Percentiles rank a stretch among this genome's conserved stretches.
Evolutionary conservation across 805 yeast species (phyloP).

Genomic region (Metschnikowia amazonensis): DNA sequence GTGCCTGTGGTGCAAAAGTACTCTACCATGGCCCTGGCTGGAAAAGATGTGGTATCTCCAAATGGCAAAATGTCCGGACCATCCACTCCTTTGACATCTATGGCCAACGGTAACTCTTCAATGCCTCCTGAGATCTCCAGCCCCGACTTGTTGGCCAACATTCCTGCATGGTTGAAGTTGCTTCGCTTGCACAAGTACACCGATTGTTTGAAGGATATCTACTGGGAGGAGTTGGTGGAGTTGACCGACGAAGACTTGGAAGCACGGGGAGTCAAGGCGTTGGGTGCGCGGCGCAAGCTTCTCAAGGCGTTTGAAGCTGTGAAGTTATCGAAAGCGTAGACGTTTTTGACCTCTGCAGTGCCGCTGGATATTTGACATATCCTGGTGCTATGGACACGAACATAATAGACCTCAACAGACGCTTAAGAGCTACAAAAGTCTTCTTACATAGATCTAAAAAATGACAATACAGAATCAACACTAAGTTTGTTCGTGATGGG

Average conservation of each 20-base stretch:
- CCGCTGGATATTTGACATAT: conserved; percentile 9
- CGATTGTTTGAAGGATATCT: conserved; percentile 65
- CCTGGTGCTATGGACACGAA: conserved; percentile 2
- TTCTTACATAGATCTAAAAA: neutral
- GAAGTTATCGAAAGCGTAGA: conserved; percentile 26
- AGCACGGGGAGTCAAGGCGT: conserved; percentile 80
- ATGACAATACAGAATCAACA: neutral
- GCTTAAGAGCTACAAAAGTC: neutral
- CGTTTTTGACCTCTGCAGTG: conserved; percentile 4
- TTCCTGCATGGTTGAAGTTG: conserved; percentile 90
- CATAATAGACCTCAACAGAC: conserved; percentile 1
- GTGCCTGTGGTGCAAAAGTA: conserved; percentile 29
- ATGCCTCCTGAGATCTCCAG: conserved; percentile 43
- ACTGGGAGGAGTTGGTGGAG: conserved; percentile 77
- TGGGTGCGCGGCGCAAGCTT: conserved; percentile 93
- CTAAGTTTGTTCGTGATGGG: neutral
- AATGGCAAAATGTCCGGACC: conserved; percentile 11
- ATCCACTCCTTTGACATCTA: conserved; percentile 8
- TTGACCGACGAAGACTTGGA: conserved; percentile 67
- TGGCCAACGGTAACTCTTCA: conserved; percentile 19
- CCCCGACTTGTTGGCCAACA: conserved; percentile 57
- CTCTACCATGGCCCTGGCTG: conserved; percentile 11
- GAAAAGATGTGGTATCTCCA: conserved; percentile 7
- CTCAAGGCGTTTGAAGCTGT: conserved; percentile 88
- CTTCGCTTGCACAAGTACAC: conserved; percentile 93